Base-by-base conservation (phyloP, 2,329 filamentous ascomycete genomes). In the Fusarium xylarioides region DNA sequence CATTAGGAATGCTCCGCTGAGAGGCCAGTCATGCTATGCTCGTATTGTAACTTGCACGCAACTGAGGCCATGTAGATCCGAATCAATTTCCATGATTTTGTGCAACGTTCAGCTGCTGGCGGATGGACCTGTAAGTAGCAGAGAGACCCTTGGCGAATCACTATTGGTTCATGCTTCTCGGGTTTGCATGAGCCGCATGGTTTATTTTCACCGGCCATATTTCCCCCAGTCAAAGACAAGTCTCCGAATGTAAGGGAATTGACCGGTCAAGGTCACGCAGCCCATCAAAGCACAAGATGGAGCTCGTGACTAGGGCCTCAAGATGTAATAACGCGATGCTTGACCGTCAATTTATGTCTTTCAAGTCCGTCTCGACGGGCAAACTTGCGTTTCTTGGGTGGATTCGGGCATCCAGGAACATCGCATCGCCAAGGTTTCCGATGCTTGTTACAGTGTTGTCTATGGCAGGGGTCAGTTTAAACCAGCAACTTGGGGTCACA, bases 361-460 rank as follows among this genome's bases (percentile, higher is more conserved):
- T 83, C 81, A n/a, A 84, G 72, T 23, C 83, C 83, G 66, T 84
- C 83, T 63, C 82, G 80, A 56, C 83, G 81, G 16, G 83, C 83
- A 63, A 84, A 84, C 23, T 79, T 80, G 59, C 83, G 81, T 65
- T 83, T 84, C 63, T 83, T 83, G 16, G 80, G 80, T 14, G 81
- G 81, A 44, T 84, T 84, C 18, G 83, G 83, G 43, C 83, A 84
- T 14, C 82, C 80, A 46, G 79, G 78, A 28, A 81, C 61, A 44
- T 80, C 78, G 73, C 83, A 84, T 28, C 80, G 80, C 81, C 81
- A 84, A 21, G 83, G 83, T 67, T 83, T 84, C 32, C 81, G 78
- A 66, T 84, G 83, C 52, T 84, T 84, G 74, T 84, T 83, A 64
- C 82, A 81, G 70, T 84, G 83, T 74, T 84, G 82, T 57, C 83